These are phyloP conservation scores for Penicillium occitanis DNA, from an alignment of 2,329 filamentous ascomycete genomes.

Conservation along the genomic window DNA sequence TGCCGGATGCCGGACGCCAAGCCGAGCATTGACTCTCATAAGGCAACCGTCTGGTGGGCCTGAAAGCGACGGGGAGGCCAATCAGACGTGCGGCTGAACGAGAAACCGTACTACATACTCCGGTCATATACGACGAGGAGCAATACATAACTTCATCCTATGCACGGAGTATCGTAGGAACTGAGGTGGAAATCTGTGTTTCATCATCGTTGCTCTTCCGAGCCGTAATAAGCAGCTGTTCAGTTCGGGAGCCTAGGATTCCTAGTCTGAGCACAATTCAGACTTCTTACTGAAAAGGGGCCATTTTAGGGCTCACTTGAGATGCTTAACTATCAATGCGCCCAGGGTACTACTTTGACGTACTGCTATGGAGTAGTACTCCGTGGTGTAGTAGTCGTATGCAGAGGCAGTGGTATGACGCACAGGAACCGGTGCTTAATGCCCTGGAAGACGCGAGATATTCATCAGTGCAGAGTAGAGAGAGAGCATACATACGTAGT, in stretches of 20 bases:
- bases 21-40: not conserved
- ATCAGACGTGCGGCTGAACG: not conserved
- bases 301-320: not conserved
- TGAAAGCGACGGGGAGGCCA: not conserved
- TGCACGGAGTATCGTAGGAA: no score
- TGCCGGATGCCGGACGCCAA: constrained; percentile 5
- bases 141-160: no score
- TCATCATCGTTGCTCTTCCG: not conserved
- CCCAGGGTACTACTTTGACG: not conserved
- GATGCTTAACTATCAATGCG: not conserved
- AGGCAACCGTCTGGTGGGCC: not conserved
- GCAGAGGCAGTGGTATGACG: not conserved
- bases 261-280: not conserved
- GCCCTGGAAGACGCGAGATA: not conserved
- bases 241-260: not conserved
- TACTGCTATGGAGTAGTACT: not conserved
- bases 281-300: not conserved
- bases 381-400: not conserved
- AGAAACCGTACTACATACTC: not conserved
- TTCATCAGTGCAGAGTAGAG: not conserved
- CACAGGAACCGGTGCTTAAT: not conserved
- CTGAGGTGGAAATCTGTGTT: not conserved
- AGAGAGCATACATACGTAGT: not conserved
- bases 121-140: not conserved
- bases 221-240: not conserved